These are phyloP conservation scores for Nakazawaea pomicola DNA, from an alignment of 805 yeast species.

Conservation along the genomic window DNA sequence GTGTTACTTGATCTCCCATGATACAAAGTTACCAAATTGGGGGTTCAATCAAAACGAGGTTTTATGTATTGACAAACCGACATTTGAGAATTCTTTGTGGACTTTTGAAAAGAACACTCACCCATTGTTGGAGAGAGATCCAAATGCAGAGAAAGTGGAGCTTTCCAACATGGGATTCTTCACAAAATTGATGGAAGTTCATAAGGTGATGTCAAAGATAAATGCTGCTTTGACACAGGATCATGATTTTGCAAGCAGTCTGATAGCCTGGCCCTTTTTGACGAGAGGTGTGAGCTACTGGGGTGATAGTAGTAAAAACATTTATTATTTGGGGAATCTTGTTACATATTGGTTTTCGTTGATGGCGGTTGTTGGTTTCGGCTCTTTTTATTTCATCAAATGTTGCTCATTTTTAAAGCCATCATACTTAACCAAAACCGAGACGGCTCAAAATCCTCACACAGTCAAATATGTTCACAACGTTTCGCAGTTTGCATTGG, in stretches of 20 bases:
- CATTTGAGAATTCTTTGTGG: slow-evolving; percentile 65
- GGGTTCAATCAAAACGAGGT: slow-evolving; percentile 86
- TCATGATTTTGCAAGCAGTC: slow-evolving; percentile 49
- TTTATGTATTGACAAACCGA: slow-evolving; percentile 74
- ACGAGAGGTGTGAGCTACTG: slow-evolving; percentile 57
- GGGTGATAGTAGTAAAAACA: slow-evolving; percentile 35
- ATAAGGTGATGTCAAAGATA: slow-evolving; percentile 48
- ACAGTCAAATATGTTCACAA: not conserved
- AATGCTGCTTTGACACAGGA: slow-evolving; percentile 42
- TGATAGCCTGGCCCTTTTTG: slow-evolving; percentile 59
- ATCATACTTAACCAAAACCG: not conserved
- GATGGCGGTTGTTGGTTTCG: slow-evolving; percentile 24
- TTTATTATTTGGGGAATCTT: slow-evolving; percentile 64
- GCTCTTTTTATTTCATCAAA: slow-evolving; percentile 14
- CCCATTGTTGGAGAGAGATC: slow-evolving; percentile 37
- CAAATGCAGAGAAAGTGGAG: slow-evolving; percentile 26
- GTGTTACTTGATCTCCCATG: slow-evolving; percentile 75
- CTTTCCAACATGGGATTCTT: slow-evolving; percentile 34
- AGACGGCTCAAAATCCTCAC: not conserved
- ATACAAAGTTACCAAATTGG: slow-evolving; percentile 74
- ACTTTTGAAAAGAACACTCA: slow-evolving; percentile 62
- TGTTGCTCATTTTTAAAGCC: slow-evolving; percentile 4
- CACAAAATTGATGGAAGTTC: slow-evolving; percentile 50
- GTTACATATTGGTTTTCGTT: slow-evolving; percentile 48
- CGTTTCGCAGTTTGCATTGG: slow-evolving; percentile 1